Evolutionary conservation across 1,139 yeast genomes (phyloP).

Genomic region (Pichia sp.): DNA sequence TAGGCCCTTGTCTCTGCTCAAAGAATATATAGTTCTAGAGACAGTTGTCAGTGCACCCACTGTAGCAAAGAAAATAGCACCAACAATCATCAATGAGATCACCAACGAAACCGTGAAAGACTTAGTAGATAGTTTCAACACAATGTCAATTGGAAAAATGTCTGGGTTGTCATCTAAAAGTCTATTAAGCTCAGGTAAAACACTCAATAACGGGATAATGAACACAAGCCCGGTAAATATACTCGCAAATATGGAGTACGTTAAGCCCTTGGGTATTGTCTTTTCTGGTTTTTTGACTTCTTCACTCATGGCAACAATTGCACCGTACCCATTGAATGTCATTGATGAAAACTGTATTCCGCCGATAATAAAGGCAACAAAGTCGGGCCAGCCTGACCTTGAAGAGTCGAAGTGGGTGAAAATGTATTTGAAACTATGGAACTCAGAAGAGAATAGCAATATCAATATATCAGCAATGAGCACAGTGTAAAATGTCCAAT

Average conservation of each 20-base stretch:
- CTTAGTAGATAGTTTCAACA: constrained; percentile 63
- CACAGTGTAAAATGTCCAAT: constrained; percentile 72
- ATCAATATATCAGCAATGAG: constrained; percentile 57
- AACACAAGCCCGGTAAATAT: constrained; percentile 64
- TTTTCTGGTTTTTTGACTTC: constrained; percentile 72
- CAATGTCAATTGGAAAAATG: constrained; percentile 47
- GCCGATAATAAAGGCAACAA: constrained; percentile 64
- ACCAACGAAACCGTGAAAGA: constrained; percentile 62
- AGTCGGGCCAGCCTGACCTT: constrained; percentile 65
- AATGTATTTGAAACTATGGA: constrained; percentile 52
- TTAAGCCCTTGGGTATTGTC: constrained; percentile 72
- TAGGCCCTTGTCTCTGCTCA: constrained; percentile 83
- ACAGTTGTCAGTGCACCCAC: constrained; percentile 81
- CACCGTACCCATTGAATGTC: constrained; percentile 76
- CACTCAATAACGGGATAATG: constrained; percentile 62
- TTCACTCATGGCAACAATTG: constrained; percentile 75
- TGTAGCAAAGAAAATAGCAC: constrained; percentile 70
- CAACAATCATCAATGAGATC: constrained; percentile 57
- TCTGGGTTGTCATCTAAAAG: constrained; percentile 56
- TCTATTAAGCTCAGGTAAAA: constrained; percentile 55
- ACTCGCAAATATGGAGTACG: constrained; percentile 58
- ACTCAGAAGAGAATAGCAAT: constrained; percentile 51
- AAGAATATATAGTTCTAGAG: constrained; percentile 78
- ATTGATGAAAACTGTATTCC: constrained; percentile 76
- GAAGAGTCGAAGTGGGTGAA: constrained; percentile 65